Conservation (phyloP, 2,329 filamentous ascomycete species). For the Calycina herbarum region DNA sequence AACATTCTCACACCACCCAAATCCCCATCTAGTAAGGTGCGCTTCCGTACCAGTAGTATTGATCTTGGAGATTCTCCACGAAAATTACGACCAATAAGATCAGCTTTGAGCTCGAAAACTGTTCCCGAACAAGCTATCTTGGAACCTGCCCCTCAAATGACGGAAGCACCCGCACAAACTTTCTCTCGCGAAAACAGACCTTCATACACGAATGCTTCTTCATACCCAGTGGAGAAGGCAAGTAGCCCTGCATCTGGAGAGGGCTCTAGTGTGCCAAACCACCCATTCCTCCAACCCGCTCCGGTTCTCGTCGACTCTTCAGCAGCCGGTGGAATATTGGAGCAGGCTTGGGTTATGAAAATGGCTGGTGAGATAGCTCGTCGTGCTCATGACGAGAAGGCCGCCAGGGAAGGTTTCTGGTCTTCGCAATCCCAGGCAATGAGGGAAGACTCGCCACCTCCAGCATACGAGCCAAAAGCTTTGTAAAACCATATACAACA, state of each 20-base stretch:
- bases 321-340: constrained; percentile 42
- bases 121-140: constrained; percentile 26
- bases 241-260: constrained; percentile 5
- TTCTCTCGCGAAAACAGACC: constrained; percentile 25
- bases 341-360: constrained; percentile 79
- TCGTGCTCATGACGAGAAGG: constrained; percentile 85
- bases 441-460: constrained; percentile 57
- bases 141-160: constrained; percentile 21
- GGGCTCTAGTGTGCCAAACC: constrained; percentile 2
- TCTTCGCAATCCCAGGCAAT: constrained; percentile 41
- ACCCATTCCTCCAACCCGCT: constrained; percentile 22
- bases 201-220: constrained; percentile 15
- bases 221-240: constrained; percentile 29
- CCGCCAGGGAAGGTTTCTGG: constrained; percentile 47
- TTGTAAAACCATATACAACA: constrained; percentile 16
- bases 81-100: constrained; percentile 25
- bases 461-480: constrained; percentile 54
- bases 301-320: constrained; percentile 24
- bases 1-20: constrained; percentile 53
- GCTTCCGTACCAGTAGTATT: constrained; percentile 37
- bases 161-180: constrained; percentile 22
- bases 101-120: constrained; percentile 20
- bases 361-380: constrained; percentile 90
- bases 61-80: constrained; percentile 42
- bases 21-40: constrained; percentile 43